Evolutionary conservation across 441 rosid species (phyloP), one percentile per base, ranked within the genome.

Genomic region (Sinapis alba): DNA sequence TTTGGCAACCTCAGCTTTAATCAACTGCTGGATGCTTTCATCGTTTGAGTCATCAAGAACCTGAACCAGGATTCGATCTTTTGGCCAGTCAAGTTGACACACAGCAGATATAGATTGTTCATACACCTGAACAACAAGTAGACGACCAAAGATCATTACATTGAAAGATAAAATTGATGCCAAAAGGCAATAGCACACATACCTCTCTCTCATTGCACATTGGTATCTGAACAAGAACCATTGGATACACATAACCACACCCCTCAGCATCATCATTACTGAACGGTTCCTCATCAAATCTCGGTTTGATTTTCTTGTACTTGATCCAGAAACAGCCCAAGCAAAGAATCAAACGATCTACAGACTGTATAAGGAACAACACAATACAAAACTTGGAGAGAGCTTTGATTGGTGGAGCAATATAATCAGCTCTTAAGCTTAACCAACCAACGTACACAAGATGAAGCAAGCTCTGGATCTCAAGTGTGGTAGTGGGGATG

Each of bases 131-230:
- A n/a, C n/a, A 32, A 82, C 19, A 72, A 69, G 65, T 56, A 62
- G 18, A 27, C 16, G 7, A 50, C 62, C 51, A 77, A 32, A 77
- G 32, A 57, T 56, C 43, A 64, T 43, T 30, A 69, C 43, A 57
- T 1, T 36, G 11, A 53, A 20, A 62, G 10, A 51, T 38, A 20
- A 27, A 53, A n/a, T 0, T 34, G 15, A 63, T 24, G 26, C 53
- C 13, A 66, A 5, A 19, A 34, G 51, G 62, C 45, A 7, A 65
- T 11, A 43, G 54, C 21, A 47, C n/a, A 11, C 53, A 71, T 84
- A 94, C 97, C 97, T 94, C 98, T 71, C 78, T 92, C 81, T 94
- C 98, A 61, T 94, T 94, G 65, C 94, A 91, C 98, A 94, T 94
- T 30, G 97, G 98, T 45, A 94, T 94, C 81, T 94, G 97, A 77